Conservation (phyloP, 371 early-diverging fungal genomes). For the Mortierella sp. region DNA sequence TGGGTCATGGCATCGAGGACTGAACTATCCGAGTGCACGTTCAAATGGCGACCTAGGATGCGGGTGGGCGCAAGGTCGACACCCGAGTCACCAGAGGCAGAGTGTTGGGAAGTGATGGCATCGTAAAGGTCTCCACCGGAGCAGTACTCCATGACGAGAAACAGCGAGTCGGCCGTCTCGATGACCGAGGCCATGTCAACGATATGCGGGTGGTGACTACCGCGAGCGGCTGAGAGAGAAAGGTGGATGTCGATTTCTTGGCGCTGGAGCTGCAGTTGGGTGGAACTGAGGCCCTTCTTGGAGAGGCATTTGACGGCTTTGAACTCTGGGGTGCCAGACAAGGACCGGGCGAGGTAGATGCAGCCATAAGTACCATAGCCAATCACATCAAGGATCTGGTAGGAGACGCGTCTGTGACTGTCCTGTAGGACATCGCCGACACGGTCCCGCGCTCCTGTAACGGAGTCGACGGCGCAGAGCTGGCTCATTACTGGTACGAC, state of each 20-base stretch:
- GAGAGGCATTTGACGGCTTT: constrained; percentile 79
- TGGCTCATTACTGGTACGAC: constrained; percentile 20
- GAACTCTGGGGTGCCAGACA: constrained; percentile 48
- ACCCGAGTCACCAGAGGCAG: constrained; percentile 47
- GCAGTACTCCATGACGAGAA: constrained; percentile 73
- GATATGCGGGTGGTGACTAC: constrained; percentile 69
- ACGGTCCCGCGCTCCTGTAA: constrained; percentile 57
- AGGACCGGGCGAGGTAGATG: constrained; percentile 65
- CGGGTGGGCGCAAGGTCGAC: constrained; percentile 51
- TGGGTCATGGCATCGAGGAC: constrained; percentile 62
- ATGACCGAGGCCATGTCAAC: constrained; percentile 65
- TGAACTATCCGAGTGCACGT: constrained; percentile 48
- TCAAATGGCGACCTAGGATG: constrained; percentile 22
- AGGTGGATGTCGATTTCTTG: constrained; percentile 82
- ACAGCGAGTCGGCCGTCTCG: constrained; percentile 60
- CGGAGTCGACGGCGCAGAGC: constrained; percentile 50
- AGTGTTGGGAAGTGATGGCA: constrained; percentile 59
- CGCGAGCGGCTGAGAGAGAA: constrained; percentile 53
- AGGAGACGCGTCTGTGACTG: constrained; percentile 13
- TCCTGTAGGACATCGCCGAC: constrained; percentile 49
- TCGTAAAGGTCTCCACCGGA: constrained; percentile 74
- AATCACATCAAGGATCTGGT: constrained; percentile 60
- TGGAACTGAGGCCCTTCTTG: constrained; percentile 67
- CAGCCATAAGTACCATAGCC: constrained; percentile 74
- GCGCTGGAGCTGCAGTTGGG: constrained; percentile 73